These are phyloP conservation scores for Caryopteris hybrid DNA, from an alignment of 305 asterid species.

Conservation along the genomic window DNA sequence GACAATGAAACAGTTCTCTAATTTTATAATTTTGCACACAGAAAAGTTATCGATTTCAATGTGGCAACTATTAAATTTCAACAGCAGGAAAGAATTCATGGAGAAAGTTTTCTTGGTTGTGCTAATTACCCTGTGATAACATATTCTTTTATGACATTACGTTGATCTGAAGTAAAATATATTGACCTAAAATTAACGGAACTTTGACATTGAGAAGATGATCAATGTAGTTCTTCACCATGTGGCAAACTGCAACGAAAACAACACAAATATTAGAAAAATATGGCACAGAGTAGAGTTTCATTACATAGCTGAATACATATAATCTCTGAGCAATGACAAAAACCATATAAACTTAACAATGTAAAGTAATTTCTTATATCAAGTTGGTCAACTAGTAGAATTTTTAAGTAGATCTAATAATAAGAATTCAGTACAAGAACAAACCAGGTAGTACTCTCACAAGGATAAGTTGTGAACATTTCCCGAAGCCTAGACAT, in stretches of 20 bases:
- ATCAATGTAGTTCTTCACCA: constrained; percentile 80
- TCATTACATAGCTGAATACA: not conserved
- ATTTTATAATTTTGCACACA: not conserved
- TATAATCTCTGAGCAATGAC: not conserved
- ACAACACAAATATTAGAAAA: constrained; percentile 17
- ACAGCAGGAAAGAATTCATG: not conserved
- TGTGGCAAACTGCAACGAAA: constrained; percentile 60
- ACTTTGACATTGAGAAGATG: constrained; percentile 62
- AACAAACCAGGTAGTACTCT: not conserved
- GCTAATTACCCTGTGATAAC: constrained; percentile 7
- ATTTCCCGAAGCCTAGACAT: not conserved
- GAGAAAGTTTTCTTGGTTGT: not conserved
- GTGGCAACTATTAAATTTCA: not conserved
- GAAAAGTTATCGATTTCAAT: not conserved
- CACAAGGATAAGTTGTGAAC: not conserved
- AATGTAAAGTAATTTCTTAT: not conserved
- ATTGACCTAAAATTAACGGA: constrained; percentile 76
- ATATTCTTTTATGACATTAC: not conserved
- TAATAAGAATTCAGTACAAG: not conserved
- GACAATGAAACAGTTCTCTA: not conserved
- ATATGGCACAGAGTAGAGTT: not conserved
- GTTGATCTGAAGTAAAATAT: not conserved
- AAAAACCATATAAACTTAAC: constrained; percentile 3
- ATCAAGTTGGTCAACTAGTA: not conserved
- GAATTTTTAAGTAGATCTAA: not conserved